These are phyloP conservation scores for Antitrichia curtipendula DNA, from an alignment of 225 moss, liverwort and hornwort genomes.

Conservation along the genomic window DNA sequence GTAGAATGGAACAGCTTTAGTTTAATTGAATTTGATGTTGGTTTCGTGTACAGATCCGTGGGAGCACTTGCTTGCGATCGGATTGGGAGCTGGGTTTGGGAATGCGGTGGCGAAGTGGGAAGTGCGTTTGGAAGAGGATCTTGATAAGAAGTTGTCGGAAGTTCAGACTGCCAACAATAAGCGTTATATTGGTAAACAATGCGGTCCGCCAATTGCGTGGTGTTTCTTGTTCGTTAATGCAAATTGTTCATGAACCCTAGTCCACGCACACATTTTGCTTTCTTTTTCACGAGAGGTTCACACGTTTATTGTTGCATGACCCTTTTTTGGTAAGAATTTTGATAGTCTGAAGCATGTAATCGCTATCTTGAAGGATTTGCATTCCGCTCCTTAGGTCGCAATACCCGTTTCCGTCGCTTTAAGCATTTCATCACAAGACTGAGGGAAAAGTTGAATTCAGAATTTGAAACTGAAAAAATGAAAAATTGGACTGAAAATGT, in stretches of 20 bases:
- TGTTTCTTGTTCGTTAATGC: neutral
- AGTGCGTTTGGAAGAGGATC: conserved; percentile 46
- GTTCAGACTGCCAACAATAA: conserved; percentile 50
- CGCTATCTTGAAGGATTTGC: neutral
- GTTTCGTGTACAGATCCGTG: conserved; percentile 43
- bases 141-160: conserved; percentile 55
- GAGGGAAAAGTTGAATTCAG: neutral
- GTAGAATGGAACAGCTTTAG: neutral
- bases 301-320: neutral
- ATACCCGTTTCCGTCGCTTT: neutral
- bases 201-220: neutral
- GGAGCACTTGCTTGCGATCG: conserved; percentile 75
- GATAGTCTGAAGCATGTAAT: neutral
- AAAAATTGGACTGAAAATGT: neutral
- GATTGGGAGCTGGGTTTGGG: conserved; percentile 55
- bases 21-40: neutral
- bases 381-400: neutral
- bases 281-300: neutral
- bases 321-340: neutral
- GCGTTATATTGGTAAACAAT: conserved; percentile 24
- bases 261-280: neutral
- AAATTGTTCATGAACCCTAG: neutral
- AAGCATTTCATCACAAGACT: neutral
- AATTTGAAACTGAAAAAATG: neutral
- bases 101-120: conserved; percentile 61